Conservation (phyloP, 2,329 filamentous ascomycete species). For the Xylariaceae sp. region DNA sequence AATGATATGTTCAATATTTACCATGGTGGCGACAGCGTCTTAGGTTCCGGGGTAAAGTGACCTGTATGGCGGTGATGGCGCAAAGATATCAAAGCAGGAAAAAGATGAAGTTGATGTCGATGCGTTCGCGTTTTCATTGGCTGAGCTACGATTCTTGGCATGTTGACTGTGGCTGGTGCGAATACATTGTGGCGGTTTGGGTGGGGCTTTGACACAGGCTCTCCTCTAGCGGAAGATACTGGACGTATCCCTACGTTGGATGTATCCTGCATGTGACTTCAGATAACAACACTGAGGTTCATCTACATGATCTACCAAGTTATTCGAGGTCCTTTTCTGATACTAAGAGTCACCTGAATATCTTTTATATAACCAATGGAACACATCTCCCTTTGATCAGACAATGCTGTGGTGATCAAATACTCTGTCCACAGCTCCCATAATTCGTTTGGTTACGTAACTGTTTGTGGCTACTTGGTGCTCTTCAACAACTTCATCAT, state of each 20-base stretch:
- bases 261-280: neutral
- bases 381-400: too few species aligned
- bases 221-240: neutral
- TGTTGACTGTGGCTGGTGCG: constrained; percentile 7
- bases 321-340: too few species aligned
- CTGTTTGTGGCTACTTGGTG: too few species aligned
- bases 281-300: too few species aligned
- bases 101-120: constrained; percentile 9
- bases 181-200: constrained; percentile 5
- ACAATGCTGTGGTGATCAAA: too few species aligned
- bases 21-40: constrained; percentile 10
- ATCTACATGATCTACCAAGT: too few species aligned
- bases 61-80: neutral
- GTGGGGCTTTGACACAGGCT: neutral
- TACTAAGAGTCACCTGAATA: too few species aligned
- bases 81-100: constrained; percentile 3
- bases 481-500: too few species aligned
- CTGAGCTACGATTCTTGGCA: neutral
- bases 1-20: neutral
- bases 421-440: too few species aligned
- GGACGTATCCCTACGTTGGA: neutral
- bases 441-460: too few species aligned
- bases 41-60: neutral
- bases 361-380: too few species aligned
- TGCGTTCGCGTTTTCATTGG: constrained; percentile 14